Percentiles rank a stretch among this genome's conserved stretches.
Evolutionary conservation across 495 filamentous ascomycete species (phyloP).

Genomic region (Aspergillus egyptiacus): DNA sequence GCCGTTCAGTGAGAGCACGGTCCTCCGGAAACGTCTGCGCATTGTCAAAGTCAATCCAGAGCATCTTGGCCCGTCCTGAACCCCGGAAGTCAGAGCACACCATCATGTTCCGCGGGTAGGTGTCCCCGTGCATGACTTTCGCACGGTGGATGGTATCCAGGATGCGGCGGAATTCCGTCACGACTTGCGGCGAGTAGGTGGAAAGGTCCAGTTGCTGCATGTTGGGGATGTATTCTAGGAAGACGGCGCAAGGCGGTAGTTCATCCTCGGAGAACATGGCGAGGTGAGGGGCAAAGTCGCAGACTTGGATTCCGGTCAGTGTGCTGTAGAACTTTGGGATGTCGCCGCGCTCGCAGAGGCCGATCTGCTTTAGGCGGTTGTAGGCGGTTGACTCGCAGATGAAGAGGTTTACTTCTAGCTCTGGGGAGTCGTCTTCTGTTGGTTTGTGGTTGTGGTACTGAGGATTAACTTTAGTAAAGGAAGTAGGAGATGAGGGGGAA

Average conservation of each 20-base stretch:
- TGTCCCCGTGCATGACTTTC: conserved; percentile 19
- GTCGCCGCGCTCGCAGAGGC: conserved; percentile 18
- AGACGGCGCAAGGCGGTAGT: conserved; percentile 20
- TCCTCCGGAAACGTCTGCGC: conserved; percentile 1
- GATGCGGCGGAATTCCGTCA: conserved; percentile 15
- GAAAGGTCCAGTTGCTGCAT: conserved; percentile 17
- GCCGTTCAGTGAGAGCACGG: conserved; percentile 7
- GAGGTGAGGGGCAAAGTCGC: conserved; percentile 17
- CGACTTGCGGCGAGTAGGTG: conserved; percentile 12
- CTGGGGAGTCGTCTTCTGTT: conserved; percentile 9
- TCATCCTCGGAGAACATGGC: conserved; percentile 19
- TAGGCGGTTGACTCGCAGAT: conserved; percentile 21
- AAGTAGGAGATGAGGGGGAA: not conserved
- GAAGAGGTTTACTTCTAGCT: conserved; percentile 20
- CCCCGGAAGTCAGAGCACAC: too few relatives aligned
- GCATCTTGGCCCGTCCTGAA: conserved; percentile 10
- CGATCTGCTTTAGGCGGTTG: conserved; percentile 18
- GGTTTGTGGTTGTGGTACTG: conserved; percentile 19
- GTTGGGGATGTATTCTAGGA: conserved; percentile 25
- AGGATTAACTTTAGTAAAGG: not conserved
- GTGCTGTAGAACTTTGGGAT: conserved; percentile 25
- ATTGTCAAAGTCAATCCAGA: conserved; percentile 28
- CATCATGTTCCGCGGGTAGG: conserved; percentile 23
- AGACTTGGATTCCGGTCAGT: conserved; percentile 18
- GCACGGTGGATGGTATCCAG: conserved; percentile 22